Evolutionary conservation across 73 alveolate genomes (phyloP), one percentile per base, ranked within the genome.

Genomic region (Stentor roeselii): DNA sequence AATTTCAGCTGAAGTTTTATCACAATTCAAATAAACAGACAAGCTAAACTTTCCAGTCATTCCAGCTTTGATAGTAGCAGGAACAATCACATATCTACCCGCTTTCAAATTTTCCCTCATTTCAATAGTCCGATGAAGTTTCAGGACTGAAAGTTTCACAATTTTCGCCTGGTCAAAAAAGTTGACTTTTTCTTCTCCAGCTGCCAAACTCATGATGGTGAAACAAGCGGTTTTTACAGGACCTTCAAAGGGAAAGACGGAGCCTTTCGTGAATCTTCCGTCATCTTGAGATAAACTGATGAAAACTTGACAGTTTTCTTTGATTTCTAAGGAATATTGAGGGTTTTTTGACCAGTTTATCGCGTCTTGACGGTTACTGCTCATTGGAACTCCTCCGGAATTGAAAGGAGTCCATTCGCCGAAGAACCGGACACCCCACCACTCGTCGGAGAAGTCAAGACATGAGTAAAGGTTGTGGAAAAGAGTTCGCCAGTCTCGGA

Each of bases 381-480:
- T 76, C 31, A 21, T n/a, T 36, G 84, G 84, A n/a, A 40, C 39
- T n/a, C 84, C 84, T 1, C 84, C 84, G 14, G 84, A 76, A 2
- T 76, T 76, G 32, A 27, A 3, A 27, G 42, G 38, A 35, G 84
- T 76, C 85, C 84, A 76, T 2, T 76, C 36, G 6, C 84, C 67
- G 32, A 14, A n/a, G 2, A 76, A 76, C 39, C 84, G 32, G 30
- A 90, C 34, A 15, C 98, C 99, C 3, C 94, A 60, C 96, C 95
- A 96, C 59, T 80, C 84, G 3, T 91, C 98, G 14, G 99, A 98
- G 89, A 95, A 96, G 83, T 95, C 98, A 50, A 76, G 82, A 76
- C 93, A 83, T 36, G 75, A 21, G 50, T 82, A 83, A 35, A 83
- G 40, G 61, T 87, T 90, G 59, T 83, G 76, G 89, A 90, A 94